Base-by-base conservation (phyloP, 345 rosid species). In the Firmiana major region DNA sequence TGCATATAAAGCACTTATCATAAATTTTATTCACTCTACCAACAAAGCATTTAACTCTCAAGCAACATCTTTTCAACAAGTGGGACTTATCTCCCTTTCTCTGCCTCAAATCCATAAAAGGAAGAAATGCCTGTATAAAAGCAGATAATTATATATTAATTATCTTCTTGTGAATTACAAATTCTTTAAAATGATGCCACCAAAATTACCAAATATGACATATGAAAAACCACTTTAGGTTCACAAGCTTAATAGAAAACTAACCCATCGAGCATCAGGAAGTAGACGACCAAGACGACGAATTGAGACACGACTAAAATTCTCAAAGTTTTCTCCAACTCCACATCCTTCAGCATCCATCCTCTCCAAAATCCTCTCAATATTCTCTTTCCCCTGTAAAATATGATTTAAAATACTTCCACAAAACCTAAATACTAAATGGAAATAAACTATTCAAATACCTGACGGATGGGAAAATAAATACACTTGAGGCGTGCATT, bases 201-300 rank as follows among this genome's bases (percentile, higher is more conserved):
- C 8, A 11, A 60, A 60, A 60, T 22, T 62, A 62, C 42, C 66
- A 13, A 13, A 54, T 31, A 53, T 5, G 28, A 26, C 1, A 24
- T 3, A 28, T 3, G 15, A 51, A 34, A 71, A 6, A 38, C 45
- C 24, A 38, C 17, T 17, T 64, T 7, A 36, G 11, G 9, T 16
- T 49, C 60, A 51, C 38, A 49, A 17, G 42, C 24, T 70, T 49
- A n/a, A 22, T 43, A 67, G 43, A 51, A 3, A 73, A 87, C 93
- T 81, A 71, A 91, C 97, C 94, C 93, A 91, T 68, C 89, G 88
- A 76, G 90, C 88, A 88, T 89, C 94, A 49, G 97, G 97, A 83
- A 93, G 92, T 80, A 93, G 80, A 77, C 96, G 94, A 73, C 96
- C 97, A 63, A 91, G 96, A 62, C 93, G 84, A 53, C 94, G 85